Evolutionary conservation across 306 rosid genomes (phyloP), one percentile per base, ranked within the genome.

Genomic region (Sophora flavescens): DNA sequence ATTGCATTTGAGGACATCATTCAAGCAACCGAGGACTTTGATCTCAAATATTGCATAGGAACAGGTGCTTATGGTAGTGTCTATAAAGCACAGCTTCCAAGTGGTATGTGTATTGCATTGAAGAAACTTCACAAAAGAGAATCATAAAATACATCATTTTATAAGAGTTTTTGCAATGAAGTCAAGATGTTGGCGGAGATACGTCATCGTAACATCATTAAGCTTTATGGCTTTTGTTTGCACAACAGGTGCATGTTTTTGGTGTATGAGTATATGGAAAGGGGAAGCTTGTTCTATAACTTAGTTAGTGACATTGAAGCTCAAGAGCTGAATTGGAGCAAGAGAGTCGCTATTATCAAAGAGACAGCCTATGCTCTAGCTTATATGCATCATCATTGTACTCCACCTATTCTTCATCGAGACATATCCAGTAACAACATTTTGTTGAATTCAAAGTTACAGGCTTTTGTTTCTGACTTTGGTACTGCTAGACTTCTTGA

Each of bases 321-420:
- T 28, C 60, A 38, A 42, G 73, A 63, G 48, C 8, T 71, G 59
- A 42, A 30, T 63, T 79, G 83, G 83, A 52, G 68, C 10, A 74
- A 83, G 74, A 78, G 74, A 72, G 58, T 82, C 60, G 72, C 71
- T 45, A 68, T 78, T 13, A 32, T 80, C 17, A 78, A 70, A 74
- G 84, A 69, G 38, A 81, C 47, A 17, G 76, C 76, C 2, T 22
- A 56, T 57, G 81, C 41, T 22, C 59, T 77, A 18, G 45, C 67
- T 28, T 44, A 66, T 30, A 54, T 70, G 71, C 77, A 78, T 44
- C 77, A 69, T 61, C 56, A 14, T 13, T 70, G 77, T 15, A 5
- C 54, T 16, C 76, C 77, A 14, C 28, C 56, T 5, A 69, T 78
- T 48, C 39, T 70, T 47, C 82, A 70, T 36, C 26, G 82, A 50